Evolutionary conservation across 2,329 filamentous ascomycete species (phyloP).

Genomic region (Penicillium sp.): DNA sequence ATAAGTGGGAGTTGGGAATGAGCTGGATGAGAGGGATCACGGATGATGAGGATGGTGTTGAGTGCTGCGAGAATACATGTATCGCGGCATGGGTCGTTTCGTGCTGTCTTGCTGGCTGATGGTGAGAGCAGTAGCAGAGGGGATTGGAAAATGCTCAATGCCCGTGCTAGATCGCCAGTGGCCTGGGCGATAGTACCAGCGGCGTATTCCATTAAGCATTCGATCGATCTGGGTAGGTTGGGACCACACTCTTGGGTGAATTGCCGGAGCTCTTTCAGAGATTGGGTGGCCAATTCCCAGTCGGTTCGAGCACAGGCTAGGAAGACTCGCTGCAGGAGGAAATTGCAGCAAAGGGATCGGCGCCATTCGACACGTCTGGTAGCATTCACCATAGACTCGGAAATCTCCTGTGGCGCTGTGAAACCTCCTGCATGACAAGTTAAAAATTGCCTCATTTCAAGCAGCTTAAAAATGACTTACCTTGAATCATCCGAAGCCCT

Average conservation of each 20-base stretch:
- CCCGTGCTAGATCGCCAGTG: slow-evolving; percentile 70
- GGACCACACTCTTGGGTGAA: slow-evolving; percentile 51
- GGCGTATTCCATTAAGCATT: slow-evolving; percentile 69
- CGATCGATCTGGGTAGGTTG: slow-evolving; percentile 47
- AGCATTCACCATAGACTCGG: slow-evolving; percentile 61
- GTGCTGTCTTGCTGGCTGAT: slow-evolving; percentile 42
- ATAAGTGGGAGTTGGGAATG: slow-evolving; percentile 63
- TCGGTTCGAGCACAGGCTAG: slow-evolving; percentile 71
- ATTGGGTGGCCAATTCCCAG: slow-evolving; percentile 66
- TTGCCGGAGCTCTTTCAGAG: slow-evolving; percentile 58
- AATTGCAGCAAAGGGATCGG: slow-evolving; percentile 66
- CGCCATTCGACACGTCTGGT: slow-evolving; percentile 67
- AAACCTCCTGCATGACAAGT: slow-evolving; percentile 37
- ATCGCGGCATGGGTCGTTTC: slow-evolving; percentile 61
- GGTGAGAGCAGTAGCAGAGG: slow-evolving; percentile 60
- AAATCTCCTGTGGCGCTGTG: slow-evolving; percentile 45
- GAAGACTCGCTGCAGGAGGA: slow-evolving; percentile 72
- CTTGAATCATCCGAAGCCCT: slow-evolving; percentile 57
- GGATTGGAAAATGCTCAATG: slow-evolving; percentile 68
- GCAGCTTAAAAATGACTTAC: slow-evolving; percentile 34
- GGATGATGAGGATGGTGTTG: slow-evolving; percentile 73
- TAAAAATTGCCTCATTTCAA: slow-evolving; percentile 22
- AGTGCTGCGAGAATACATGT: slow-evolving; percentile 65
- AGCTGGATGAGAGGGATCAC: slow-evolving; percentile 61
- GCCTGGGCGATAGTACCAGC: slow-evolving; percentile 76